A percentile compares a stretch with the other conserved stretches of the same genome.
Evolutionary conservation across 768 basidiomycete species (phyloP).

Genomic region (Boletus pseudopeckii): DNA sequence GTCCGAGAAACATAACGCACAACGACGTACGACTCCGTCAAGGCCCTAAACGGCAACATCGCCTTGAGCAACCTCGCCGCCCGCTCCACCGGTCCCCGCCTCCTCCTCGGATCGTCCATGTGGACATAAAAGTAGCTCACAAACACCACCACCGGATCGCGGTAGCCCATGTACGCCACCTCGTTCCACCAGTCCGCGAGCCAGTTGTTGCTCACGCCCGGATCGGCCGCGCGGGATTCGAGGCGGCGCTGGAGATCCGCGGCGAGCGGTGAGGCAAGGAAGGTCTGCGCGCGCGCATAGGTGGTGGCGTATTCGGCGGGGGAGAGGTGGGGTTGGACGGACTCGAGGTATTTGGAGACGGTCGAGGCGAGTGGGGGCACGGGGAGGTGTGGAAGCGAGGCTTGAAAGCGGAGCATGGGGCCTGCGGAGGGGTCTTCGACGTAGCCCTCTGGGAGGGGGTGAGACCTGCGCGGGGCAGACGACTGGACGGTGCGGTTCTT

Average conservation of each 20-base stretch:
- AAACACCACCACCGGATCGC: conserved; percentile 87
- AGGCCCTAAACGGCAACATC: conserved; percentile 76
- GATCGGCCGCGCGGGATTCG: conserved; percentile 64
- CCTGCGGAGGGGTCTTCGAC: conserved; percentile 53
- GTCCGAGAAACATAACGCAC: background rate
- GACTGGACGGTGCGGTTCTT: conserved; percentile 31
- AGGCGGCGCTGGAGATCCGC: conserved; percentile 76
- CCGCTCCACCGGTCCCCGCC: conserved; percentile 57
- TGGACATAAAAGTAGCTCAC: conserved; percentile 97
- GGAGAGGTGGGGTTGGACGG: conserved; percentile 73
- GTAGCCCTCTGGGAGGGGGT: conserved; percentile 43
- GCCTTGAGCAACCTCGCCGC: conserved; percentile 85
- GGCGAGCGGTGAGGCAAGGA: conserved; percentile 66
- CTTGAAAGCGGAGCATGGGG: conserved; percentile 72
- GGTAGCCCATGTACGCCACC: conserved; percentile 79
- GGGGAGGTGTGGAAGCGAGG: conserved; percentile 72
- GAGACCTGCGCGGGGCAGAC: conserved; percentile 17
- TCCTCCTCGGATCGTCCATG: conserved; percentile 52
- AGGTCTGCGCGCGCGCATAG: conserved; percentile 55
- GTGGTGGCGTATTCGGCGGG: conserved; percentile 59
- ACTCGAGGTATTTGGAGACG: conserved; percentile 83
- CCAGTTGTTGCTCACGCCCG: conserved; percentile 63
- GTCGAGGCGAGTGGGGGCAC: conserved; percentile 84
- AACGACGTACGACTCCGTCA: conserved; percentile 68
- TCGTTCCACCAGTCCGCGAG: conserved; percentile 99